Conservation (phyloP, 805 yeast species). For the Candida railenensis region DNA sequence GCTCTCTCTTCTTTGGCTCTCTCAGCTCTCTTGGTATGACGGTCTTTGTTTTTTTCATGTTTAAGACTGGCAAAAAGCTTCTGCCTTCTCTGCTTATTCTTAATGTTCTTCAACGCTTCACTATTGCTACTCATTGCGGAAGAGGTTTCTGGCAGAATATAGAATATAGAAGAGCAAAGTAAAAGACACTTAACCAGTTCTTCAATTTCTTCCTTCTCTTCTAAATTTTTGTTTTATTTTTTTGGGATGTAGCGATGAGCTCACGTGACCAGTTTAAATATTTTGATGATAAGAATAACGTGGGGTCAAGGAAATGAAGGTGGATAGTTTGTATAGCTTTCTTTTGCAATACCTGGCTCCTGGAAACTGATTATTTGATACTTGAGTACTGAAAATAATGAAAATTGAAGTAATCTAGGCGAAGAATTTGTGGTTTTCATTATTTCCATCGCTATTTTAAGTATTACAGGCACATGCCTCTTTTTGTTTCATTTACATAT, state of each 20-base stretch:
- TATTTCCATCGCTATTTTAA: neutral
- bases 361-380: no score
- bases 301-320: neutral
- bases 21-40: constrained; percentile 74
- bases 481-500: neutral
- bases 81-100: constrained; percentile 79
- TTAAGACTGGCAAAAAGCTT: constrained; percentile 71
- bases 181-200: no score
- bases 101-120: constrained; percentile 44
- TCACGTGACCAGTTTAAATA: neutral
- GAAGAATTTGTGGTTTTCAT: no score
- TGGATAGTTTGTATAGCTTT: no score
- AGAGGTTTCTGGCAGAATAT: neutral
- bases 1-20: constrained; percentile 85
- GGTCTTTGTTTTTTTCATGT: constrained; percentile 70
- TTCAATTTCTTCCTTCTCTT: neutral
- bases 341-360: no score
- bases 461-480: neutral
- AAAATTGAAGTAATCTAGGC: no score
- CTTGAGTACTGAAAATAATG: no score
- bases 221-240: neutral
- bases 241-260: neutral
- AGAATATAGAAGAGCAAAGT: neutral
- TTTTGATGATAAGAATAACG: neutral
- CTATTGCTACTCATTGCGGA: constrained; percentile 16